phyloP scores from a whole-genome alignment of 345 rosid species.

The Aurinia saxatilis region DNA sequence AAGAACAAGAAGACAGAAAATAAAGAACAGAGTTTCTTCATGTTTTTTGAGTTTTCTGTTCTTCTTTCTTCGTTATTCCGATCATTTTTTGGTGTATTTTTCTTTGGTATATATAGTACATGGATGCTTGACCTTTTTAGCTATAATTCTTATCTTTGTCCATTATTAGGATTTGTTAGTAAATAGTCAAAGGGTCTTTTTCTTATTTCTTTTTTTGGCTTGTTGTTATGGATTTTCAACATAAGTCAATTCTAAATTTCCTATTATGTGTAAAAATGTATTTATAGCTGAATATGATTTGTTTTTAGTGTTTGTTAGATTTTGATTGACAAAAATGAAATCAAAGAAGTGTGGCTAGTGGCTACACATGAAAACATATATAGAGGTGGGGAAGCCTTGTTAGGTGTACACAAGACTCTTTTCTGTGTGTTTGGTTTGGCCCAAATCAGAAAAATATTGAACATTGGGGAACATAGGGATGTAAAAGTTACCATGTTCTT shows the following conservation, averaged over 20 bases:
- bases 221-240: not conserved
- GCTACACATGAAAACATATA: no score
- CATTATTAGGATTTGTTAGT: not conserved
- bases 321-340: no score
- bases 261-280: not conserved
- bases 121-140: not conserved
- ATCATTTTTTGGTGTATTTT: not conserved
- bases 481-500: no score
- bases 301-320: not conserved
- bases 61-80: not conserved
- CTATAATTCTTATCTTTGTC: not conserved
- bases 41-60: not conserved
- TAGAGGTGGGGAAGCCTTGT: no score
- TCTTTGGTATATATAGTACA: not conserved
- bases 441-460: no score
- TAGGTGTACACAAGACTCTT: no score
- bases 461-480: no score
- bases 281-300: not conserved
- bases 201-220: not conserved
- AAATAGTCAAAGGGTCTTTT: constrained; percentile 1
- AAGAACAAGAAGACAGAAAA: not conserved
- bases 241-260: not conserved
- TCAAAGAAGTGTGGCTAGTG: no score
- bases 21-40: constrained; percentile 13
- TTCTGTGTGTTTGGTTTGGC: no score